phyloP scores from a whole-genome alignment of 148 eudicot genomes.

The Rhododendron henanense region DNA sequence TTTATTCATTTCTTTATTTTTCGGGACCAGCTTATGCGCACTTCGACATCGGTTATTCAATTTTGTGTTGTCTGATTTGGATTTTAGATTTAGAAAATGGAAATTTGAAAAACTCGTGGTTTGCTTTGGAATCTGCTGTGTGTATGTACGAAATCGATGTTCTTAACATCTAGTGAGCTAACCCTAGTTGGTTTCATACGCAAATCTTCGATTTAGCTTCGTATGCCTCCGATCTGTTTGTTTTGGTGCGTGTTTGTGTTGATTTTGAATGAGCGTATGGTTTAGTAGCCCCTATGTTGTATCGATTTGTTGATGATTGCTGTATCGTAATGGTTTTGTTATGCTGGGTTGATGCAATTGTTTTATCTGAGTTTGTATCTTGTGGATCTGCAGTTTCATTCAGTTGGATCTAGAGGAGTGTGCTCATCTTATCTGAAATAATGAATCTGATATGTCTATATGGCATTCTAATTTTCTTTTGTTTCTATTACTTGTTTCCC shows the following conservation, averaged over 20 bases:
- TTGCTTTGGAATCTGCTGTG: background rate
- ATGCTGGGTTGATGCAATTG: background rate
- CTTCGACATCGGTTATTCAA: too few species aligned
- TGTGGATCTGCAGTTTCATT: constrained; percentile 1
- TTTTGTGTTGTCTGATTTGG: constrained; percentile 2
- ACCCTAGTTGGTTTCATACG: background rate
- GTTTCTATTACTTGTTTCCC: background rate
- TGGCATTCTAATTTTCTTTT: background rate
- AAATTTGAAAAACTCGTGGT: background rate
- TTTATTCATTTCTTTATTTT: background rate
- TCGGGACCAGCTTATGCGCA: too few species aligned
- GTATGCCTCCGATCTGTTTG: background rate
- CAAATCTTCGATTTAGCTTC: background rate
- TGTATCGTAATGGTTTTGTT: background rate
- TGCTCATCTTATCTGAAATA: background rate
- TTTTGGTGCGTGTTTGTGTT: background rate
- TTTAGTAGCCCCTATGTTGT: background rate
- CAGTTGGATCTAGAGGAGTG: background rate
- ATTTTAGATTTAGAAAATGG: background rate
- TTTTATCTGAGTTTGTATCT: background rate
- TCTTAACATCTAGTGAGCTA: background rate
- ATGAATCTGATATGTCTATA: background rate
- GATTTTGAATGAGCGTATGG: background rate
- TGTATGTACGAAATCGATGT: background rate
- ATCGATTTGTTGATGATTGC: background rate